Percentiles rank a stretch among this genome's conserved stretches.
phyloP scores from a whole-genome alignment of 345 rosid genomes.

The Eutrema heterophyllum region DNA sequence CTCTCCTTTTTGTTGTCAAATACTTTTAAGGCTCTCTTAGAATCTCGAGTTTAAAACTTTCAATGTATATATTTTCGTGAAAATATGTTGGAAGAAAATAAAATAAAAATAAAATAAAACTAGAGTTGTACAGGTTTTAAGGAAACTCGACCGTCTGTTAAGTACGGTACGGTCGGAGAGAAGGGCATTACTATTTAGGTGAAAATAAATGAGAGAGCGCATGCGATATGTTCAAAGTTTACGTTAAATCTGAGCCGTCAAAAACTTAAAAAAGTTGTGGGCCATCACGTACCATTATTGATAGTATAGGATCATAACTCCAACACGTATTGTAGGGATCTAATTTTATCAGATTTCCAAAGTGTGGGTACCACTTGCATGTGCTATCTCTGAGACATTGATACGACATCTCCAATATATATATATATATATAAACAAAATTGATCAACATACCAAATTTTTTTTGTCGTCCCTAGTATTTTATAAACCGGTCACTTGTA shows the following conservation, averaged over 20 bases:
- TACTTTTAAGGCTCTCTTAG: not conserved
- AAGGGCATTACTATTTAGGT: not conserved
- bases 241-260: slow-evolving; percentile 12
- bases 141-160: slow-evolving; percentile 19
- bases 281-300: not conserved
- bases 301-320: slow-evolving; percentile 7
- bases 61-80: not conserved
- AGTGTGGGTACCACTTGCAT: slow-evolving; percentile 21
- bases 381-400: slow-evolving; percentile 13
- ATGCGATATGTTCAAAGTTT: not conserved
- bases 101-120: not conserved
- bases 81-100: not conserved
- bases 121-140: slow-evolving; percentile 10
- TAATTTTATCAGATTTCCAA: not conserved
- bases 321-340: not conserved
- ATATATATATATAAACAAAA: not conserved
- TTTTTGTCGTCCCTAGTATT: not conserved
- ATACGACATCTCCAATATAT: not conserved
- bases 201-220: not conserved
- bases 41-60: not conserved
- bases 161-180: slow-evolving; percentile 23
- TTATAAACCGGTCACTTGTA: not conserved
- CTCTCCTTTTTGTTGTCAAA: not conserved
- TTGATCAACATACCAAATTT: not conserved
- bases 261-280: not conserved